A percentile compares a stretch with the other conserved stretches of the same genome.
These are phyloP conservation scores for Pisolithus albus DNA, from an alignment of 768 basidiomycete genomes.

Conservation along the genomic window DNA sequence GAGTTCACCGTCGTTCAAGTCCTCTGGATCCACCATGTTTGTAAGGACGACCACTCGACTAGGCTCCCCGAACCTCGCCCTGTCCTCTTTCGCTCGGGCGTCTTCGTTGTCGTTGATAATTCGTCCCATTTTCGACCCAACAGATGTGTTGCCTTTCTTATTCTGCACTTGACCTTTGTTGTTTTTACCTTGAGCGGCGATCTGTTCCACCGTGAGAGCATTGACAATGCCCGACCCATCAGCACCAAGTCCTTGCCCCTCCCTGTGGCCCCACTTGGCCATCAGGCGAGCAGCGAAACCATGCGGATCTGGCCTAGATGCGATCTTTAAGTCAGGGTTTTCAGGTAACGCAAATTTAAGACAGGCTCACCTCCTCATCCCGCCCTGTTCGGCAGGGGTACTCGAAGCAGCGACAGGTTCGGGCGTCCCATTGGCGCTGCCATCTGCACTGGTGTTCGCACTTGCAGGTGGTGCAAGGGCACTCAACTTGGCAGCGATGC, in stretches of 20 bases:
- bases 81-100: slow-evolving; percentile 66
- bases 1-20: slow-evolving; percentile 78
- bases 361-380: not conserved
- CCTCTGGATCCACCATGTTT: slow-evolving; percentile 83
- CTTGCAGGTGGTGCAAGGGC: slow-evolving; percentile 38
- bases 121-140: slow-evolving; percentile 70
- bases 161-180: slow-evolving; percentile 35
- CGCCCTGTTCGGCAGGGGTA: slow-evolving; percentile 23
- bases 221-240: slow-evolving; percentile 84
- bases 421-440: slow-evolving; percentile 5
- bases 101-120: slow-evolving; percentile 92
- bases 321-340: not conserved
- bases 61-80: slow-evolving; percentile 78
- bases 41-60: slow-evolving; percentile 86
- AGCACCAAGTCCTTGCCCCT: slow-evolving; percentile 86
- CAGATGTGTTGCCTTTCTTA: slow-evolving; percentile 31
- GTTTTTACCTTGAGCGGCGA: slow-evolving; percentile 30
- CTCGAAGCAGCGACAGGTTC: slow-evolving; percentile 25
- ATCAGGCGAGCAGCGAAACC: slow-evolving; percentile 82
- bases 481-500: slow-evolving; percentile 69
- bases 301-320: slow-evolving; percentile 50
- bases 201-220: slow-evolving; percentile 76
- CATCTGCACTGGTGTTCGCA: slow-evolving; percentile 14
- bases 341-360: not conserved
- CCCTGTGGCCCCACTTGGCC: slow-evolving; percentile 96